Base-by-base conservation (phyloP, 345 rosid genomes). In the Anacardium occidentale region DNA sequence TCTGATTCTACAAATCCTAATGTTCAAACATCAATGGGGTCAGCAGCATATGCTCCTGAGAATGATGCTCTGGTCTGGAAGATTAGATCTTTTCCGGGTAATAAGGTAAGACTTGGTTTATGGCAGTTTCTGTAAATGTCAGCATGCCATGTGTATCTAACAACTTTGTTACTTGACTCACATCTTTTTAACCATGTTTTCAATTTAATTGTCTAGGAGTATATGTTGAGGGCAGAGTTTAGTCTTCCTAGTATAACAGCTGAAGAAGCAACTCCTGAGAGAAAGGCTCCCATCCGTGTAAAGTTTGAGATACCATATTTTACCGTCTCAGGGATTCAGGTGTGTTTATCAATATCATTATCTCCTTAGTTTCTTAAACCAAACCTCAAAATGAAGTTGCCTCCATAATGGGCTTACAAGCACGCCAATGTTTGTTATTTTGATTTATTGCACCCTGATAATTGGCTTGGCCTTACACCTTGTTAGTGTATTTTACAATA, bases 291-390 rank as follows among this genome's bases (percentile, higher is more conserved):
- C 1, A 83, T 91, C 13, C 86, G 91, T 29, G 88, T 91, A 69
- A 89, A 85, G 81, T 91, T 91, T 69, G 94, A 91, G 87, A 91
- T 91, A 64, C 96, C 96, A 14, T 91, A 91, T 80, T 91, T 91
- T 76, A 91, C 94, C 2, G 91, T 91, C 64, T 91, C 94, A 12
- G 97, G 96, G 64, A 86, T 89, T 71, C 94, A 89, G 94, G 94
- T 89, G 58, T 47, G 72, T 66, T 17, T 62, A 50, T 42, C 48
- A 48, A 29, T 20, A 45, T 25, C 45, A 3, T 13, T 26, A 18
- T 44, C 29, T 48, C 54, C n/a, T n/a, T n/a, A 0, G 47, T 20
- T 20, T 58, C 18, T 48, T 48, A 48, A 48, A 48, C 2, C 52
- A 48, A 48, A 48, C 15, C 1, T 7, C 37, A 34, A 4, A 3